These are phyloP conservation scores for Talaromyces sp. DNA, from an alignment of 2,329 filamentous ascomycete species.

Conservation along the genomic window DNA sequence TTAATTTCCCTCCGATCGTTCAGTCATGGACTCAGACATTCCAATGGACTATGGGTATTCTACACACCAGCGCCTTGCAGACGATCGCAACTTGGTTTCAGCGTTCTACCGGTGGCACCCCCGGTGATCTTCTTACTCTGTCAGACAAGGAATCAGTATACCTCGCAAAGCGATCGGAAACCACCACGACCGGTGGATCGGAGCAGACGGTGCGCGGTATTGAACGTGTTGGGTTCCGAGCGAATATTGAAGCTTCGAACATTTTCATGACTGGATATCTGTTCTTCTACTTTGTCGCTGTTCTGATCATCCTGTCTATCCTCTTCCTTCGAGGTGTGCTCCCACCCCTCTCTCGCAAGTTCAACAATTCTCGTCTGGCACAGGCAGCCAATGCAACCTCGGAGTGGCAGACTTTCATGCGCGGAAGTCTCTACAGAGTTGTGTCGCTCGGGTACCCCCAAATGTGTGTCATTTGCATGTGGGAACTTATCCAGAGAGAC, in stretches of 20 bases:
- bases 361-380: constrained; percentile 76
- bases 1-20: constrained; percentile 82
- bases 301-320: constrained; percentile 68
- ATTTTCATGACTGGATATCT: constrained; percentile 89
- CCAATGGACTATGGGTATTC: constrained; percentile 97
- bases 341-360: constrained; percentile 70
- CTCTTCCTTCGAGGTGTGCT: constrained; percentile 81
- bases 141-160: constrained; percentile 73
- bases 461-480: constrained; percentile 85
- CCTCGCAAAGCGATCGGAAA: constrained; percentile 65
- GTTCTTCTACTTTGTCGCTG: constrained; percentile 86
- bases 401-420: constrained; percentile 87
- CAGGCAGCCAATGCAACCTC: constrained; percentile 72
- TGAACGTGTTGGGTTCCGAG: constrained; percentile 82
- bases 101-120: constrained; percentile 83
- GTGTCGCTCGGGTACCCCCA: constrained; percentile 89
- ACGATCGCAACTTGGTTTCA: constrained; percentile 93
- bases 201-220: constrained; percentile 72
- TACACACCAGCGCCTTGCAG: constrained; percentile 80
- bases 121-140: constrained; percentile 67
- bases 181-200: constrained; percentile 40
- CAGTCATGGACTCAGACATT: constrained; percentile 95
- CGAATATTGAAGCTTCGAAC: constrained; percentile 83
- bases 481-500: constrained; percentile 86
- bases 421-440: constrained; percentile 90